phyloP scores from a whole-genome alignment of 306 rosid species.

The Malus sylvestris region DNA sequence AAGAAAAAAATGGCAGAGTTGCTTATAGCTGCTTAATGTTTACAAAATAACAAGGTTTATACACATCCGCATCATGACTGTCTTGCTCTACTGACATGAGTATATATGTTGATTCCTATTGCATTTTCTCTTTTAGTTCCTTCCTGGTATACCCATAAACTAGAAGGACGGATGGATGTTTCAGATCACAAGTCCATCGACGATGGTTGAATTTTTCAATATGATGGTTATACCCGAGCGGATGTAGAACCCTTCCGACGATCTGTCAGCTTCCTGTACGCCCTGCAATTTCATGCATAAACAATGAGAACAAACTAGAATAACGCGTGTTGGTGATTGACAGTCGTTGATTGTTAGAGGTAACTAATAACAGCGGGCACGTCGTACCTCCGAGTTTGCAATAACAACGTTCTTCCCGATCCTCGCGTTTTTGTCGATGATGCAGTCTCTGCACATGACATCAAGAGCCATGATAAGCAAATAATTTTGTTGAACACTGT shows the following conservation, averaged over 20 bases:
- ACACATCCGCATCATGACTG: not conserved
- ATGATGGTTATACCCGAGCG: slow-evolving; percentile 72
- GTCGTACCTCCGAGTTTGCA: slow-evolving; percentile 63
- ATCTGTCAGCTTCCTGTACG: slow-evolving; percentile 82
- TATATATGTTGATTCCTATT: not conserved
- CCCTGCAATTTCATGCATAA: slow-evolving; percentile 45
- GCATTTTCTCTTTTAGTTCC: slow-evolving; percentile 10
- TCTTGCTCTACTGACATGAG: slow-evolving; percentile 7
- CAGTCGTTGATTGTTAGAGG: not conserved
- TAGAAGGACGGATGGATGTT: not conserved
- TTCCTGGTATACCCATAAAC: slow-evolving; percentile 24
- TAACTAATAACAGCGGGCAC: not conserved
- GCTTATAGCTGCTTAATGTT: not conserved
- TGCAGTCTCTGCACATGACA: slow-evolving; percentile 60
- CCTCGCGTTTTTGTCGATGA: slow-evolving; percentile 90
- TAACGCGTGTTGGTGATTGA: not conserved
- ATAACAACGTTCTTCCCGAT: slow-evolving; percentile 74
- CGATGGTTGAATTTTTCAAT: slow-evolving; percentile 58
- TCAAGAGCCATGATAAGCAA: slow-evolving; percentile 7
- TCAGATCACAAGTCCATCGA: slow-evolving; percentile 59
- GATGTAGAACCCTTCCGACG: slow-evolving; percentile 83
- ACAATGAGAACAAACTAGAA: not conserved
- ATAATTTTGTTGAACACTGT: not conserved
- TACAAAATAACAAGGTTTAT: not conserved
- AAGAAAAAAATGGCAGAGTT: not conserved